Evolutionary conservation across 345 rosid genomes (phyloP).

Genomic region (Syzygium jambos): DNA sequence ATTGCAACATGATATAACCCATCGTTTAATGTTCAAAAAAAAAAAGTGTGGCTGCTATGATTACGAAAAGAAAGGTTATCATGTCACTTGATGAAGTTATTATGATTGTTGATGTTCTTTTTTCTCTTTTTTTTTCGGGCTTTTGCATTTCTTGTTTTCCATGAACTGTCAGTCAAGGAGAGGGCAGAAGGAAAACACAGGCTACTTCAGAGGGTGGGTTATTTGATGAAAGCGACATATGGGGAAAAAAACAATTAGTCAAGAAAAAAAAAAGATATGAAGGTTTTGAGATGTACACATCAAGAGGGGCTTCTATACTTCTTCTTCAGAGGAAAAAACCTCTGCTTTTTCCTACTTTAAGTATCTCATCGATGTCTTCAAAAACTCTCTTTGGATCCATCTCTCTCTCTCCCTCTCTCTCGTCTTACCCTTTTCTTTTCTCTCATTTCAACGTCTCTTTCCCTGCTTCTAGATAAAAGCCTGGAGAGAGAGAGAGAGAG

Average conservation of each 20-base stretch:
- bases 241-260: conserved; percentile 21
- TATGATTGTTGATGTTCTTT: background rate
- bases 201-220: conserved; percentile 5
- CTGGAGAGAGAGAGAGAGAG: background rate
- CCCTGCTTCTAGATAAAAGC: background rate
- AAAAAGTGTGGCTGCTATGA: background rate
- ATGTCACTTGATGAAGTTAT: background rate
- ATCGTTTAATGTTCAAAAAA: background rate
- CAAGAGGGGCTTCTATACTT: conserved; percentile 41
- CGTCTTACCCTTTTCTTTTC: background rate
- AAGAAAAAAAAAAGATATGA: background rate
- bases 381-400: conserved; percentile 20
- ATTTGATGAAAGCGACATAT: conserved; percentile 50
- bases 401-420: background rate
- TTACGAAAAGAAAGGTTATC: background rate
- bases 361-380: conserved; percentile 4
- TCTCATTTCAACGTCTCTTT: background rate
- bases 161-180: background rate
- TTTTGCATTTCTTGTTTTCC: background rate
- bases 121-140: background rate
- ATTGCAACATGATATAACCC: background rate
- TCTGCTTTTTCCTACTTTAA: conserved; percentile 59
- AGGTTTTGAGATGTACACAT: conserved; percentile 41
- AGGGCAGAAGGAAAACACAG: background rate
- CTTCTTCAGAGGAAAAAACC: conserved; percentile 36